Base-by-base conservation (phyloP, 495 filamentous ascomycete genomes). In the Penicillium paxilli region DNA sequence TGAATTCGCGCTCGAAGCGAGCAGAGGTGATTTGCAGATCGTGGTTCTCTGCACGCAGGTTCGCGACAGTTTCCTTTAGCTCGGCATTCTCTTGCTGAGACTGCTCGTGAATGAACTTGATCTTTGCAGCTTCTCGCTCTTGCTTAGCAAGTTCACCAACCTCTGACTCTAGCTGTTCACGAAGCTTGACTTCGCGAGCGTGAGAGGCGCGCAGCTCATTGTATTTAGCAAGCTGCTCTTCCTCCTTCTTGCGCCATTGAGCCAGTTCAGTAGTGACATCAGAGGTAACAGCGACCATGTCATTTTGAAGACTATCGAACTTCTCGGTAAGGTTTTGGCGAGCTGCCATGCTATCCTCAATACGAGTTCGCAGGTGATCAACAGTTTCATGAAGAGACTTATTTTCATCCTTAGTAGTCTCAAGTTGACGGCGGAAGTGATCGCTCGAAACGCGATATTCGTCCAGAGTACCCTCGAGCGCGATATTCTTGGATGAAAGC, bases 211-310 rank as follows among this genome's bases (percentile, higher is more conserved):
- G 86, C 20, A 96, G 80, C 41, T 92, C 83, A 52, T 96, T 90
- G 51, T 91, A 86, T 49, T 83, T 84, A 55, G 86, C 86, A 49
- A 83, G 74, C 52, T 90, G 81, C 41, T 87, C 82, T 60, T 92
- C 83, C 60, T 93, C 87, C 58, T 82, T 86, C 70, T 85, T 84
- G 41, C 79, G 77, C 74, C 85, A 90, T 20, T 80, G 75, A n/a
- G 86, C 82, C 62, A 91, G 90, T 64, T 96, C 91, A 51, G 86
- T 81, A 14, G 84, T 83, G 49, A 96, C 84, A 47, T 95, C 87
- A 38, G 80, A 78, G 49, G 87, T 85, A n/a, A 89, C 84, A 47
- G 72, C 76, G 10, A 84, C 81, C 87, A 98, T 90, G 50, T 96
- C 89, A 58, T 88, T 81, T 72, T 96, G 91, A 44, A 98, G 72